These are phyloP conservation scores for Umbelopsis ramanniana DNA, from an alignment of 192 early-diverging fungal genomes.

Conservation along the genomic window DNA sequence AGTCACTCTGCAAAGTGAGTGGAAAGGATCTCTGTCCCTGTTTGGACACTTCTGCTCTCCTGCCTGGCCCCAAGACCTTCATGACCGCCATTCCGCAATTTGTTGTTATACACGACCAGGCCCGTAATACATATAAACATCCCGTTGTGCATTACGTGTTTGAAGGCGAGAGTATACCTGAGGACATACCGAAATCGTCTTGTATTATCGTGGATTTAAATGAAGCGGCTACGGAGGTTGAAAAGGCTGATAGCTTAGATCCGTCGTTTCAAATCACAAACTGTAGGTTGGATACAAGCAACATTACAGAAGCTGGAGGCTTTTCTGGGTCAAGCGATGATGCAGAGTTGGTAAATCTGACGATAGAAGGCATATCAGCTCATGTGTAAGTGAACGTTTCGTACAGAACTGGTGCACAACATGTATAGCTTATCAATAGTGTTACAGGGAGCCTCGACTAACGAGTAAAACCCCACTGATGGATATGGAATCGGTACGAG, in stretches of 20 bases:
- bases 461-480: slow-evolving; percentile 7
- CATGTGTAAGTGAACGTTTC: slow-evolving; percentile 1
- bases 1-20: not conserved
- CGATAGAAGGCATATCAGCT: slow-evolving; percentile 4
- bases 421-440: not conserved
- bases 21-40: no score
- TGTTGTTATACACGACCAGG: slow-evolving; percentile 49
- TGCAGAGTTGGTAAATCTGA: slow-evolving; percentile 1
- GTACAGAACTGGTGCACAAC: not conserved
- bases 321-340: not conserved
- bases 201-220: slow-evolving; percentile 44
- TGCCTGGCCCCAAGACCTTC: no score
- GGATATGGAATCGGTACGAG: slow-evolving; percentile 6
- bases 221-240: slow-evolving; percentile 29
- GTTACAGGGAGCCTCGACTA: not conserved
- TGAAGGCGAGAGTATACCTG: slow-evolving; percentile 44
- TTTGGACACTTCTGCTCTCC: no score
- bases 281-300: slow-evolving; percentile 34
- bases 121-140: slow-evolving; percentile 43
- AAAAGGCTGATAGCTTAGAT: slow-evolving; percentile 41
- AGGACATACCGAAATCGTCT: slow-evolving; percentile 35
- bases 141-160: slow-evolving; percentile 52
- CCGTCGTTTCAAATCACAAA: slow-evolving; percentile 47
- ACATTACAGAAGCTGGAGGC: not conserved
- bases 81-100: slow-evolving; percentile 45